phyloP scores from a whole-genome alignment of 108 stramenopile species.

The Bacterosira constricta region DNA sequence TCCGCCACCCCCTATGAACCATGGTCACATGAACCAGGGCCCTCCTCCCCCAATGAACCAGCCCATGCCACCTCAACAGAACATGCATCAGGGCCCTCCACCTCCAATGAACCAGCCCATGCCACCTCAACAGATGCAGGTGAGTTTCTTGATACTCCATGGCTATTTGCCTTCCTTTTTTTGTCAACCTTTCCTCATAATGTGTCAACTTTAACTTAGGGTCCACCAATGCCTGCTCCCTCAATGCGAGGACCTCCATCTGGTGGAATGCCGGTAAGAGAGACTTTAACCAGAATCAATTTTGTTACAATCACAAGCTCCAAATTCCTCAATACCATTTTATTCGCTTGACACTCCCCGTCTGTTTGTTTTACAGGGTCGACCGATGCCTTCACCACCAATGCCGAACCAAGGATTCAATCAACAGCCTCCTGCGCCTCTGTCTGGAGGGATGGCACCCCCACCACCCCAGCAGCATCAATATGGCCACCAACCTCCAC shows the following conservation, averaged over 20 bases:
- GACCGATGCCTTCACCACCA: background rate
- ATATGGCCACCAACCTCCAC: background rate
- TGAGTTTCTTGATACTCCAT: background rate
- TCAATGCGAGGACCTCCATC: background rate
- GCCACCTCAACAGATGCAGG: constrained; percentile 7
- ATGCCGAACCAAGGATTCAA: constrained; percentile 5
- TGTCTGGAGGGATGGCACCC: background rate
- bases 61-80: constrained; percentile 3
- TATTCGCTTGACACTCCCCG: background rate
- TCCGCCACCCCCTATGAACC: too few relatives aligned
- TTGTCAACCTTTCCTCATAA: background rate
- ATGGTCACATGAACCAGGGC: background rate
- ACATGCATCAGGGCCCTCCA: background rate
- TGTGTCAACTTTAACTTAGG: background rate
- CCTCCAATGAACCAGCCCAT: constrained; percentile 6
- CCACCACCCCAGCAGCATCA: background rate
- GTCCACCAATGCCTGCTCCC: background rate
- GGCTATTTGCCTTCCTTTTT: background rate
- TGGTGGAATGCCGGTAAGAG: background rate
- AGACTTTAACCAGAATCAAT: background rate
- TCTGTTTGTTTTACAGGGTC: background rate
- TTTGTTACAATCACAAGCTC: background rate
- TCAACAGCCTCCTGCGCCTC: background rate
- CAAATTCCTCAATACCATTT: background rate
- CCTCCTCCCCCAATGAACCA: background rate